Evolutionary conservation across 805 yeast species (phyloP).

Genomic region (Zygosaccharomyces pseudorouxii): DNA sequence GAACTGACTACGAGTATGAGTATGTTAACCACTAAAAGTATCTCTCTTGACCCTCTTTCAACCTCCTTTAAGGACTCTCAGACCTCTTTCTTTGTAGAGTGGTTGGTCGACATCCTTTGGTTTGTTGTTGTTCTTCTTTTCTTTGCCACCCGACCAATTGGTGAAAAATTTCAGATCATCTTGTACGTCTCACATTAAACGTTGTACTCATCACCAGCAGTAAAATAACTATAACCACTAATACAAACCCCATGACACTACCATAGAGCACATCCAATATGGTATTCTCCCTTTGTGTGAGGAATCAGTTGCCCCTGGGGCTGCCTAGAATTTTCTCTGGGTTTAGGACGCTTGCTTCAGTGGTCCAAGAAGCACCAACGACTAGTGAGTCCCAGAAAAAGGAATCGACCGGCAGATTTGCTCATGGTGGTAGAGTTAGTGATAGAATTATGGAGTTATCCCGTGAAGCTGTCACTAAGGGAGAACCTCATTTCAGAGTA

Average conservation of each 20-base stretch:
- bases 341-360: constrained; percentile 32
- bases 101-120: background rate
- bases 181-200: constrained; percentile 3
- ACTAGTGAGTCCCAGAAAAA: constrained; percentile 3
- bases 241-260: background rate
- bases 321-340: background rate
- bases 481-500: constrained; percentile 72
- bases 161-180: constrained; percentile 12
- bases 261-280: background rate
- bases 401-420: background rate
- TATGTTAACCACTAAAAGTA: background rate
- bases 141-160: constrained; percentile 12
- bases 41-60: constrained; percentile 4
- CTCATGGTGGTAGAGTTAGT: constrained; percentile 14
- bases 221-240: background rate
- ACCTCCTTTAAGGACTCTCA: background rate
- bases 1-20: background rate
- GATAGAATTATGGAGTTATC: constrained; percentile 34
- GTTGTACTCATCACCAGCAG: background rate
- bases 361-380: constrained; percentile 14
- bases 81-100: constrained; percentile 1
- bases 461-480: constrained; percentile 51
- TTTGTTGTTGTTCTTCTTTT: constrained; percentile 9
- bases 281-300: constrained; percentile 3
- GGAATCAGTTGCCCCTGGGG: background rate